phyloP scores from a whole-genome alignment of 2,329 filamentous ascomycete genomes.

The Xylaria sp. region DNA sequence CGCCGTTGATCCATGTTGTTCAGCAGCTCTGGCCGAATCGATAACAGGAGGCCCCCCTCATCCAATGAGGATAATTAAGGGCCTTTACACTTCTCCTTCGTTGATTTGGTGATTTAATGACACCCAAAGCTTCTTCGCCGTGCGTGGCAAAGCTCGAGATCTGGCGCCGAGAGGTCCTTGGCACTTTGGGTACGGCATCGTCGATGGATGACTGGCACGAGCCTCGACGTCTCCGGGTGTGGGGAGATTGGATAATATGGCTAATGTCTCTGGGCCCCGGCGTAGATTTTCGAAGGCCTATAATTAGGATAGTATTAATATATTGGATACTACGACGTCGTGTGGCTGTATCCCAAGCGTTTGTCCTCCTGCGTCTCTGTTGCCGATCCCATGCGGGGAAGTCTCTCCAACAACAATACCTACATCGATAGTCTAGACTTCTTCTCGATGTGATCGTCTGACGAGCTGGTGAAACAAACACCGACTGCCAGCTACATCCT shows the following conservation, averaged over 20 bases:
- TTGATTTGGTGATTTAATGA: constrained; percentile 1
- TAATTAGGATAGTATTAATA: constrained; percentile 13
- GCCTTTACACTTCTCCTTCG: constrained; percentile 1
- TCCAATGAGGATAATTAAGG: constrained; percentile 10
- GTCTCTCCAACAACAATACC: not conserved
- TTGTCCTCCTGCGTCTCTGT: not conserved
- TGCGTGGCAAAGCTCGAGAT: constrained; percentile 14
- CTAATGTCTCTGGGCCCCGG: constrained; percentile 24
- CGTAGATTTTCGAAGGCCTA: not conserved
- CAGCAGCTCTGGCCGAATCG: constrained; percentile 15
- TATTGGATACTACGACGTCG: not conserved
- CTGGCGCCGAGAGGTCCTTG: constrained; percentile 21
- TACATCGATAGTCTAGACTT: not conserved
- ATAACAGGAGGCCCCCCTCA: constrained; percentile 12
- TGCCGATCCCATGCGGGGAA: not conserved
- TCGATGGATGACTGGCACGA: constrained; percentile 5
- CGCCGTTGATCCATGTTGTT: not conserved
- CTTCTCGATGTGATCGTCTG: no score
- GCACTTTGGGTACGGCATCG: constrained; percentile 22
- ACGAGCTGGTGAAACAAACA: no score
- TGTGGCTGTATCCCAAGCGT: not conserved
- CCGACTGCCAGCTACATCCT: no score
- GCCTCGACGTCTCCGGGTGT: constrained; percentile 14
- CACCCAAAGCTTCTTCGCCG: constrained; percentile 13
- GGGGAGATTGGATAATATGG: constrained; percentile 30